Base-by-base conservation (phyloP, 768 basidiomycete species). In the Collybia nuda region DNA sequence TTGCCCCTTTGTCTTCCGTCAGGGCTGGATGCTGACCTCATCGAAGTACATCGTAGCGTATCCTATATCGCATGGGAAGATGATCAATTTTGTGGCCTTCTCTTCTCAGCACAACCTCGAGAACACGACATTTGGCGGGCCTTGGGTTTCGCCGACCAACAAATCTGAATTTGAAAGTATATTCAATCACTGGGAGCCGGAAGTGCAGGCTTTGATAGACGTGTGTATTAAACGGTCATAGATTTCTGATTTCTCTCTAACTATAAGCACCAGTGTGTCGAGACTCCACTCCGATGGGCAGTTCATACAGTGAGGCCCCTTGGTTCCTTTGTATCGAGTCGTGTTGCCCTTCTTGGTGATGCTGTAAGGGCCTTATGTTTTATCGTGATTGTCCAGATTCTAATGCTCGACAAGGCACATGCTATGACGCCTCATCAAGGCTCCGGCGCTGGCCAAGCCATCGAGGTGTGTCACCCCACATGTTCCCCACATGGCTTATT, bases 21-120 rank as follows among this genome's bases (percentile, higher is more conserved):
- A 11, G 43, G 28, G 49, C 42, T 40, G 55, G 52, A 61, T 64
- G 44, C 15, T 12, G 18, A 17, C 40, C 3, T 32, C 44, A 5
- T 32, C 3, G 6, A 9, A 88, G 86, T 80, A 80, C 59, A 61
- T 85, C 37, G 72, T 88, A 14, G 77, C 74, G 1, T 88, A 88
- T 61, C 78, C 84, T 0, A 80, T 88, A 12, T 71, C 80, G 2
- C 72, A 72, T 24, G 84, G 84, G 5, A 76, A 71, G 55, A 65
- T 75, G 52, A 68, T 90, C 56, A 90, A 87, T 56, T 74, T 87
- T 49, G 86, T 77, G 15, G 84, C 81, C 1, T 84, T 85, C 57
- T 71, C 65, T 21, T 62, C 75, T 17, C 67, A 70, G 21, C 75
- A 76, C 52, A 77, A 83, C 23, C 67, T 77, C n/a, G 78, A 85